phyloP scores from a whole-genome alignment of 371 early-diverging fungal genomes.

The Dichotomocladium elegans region DNA sequence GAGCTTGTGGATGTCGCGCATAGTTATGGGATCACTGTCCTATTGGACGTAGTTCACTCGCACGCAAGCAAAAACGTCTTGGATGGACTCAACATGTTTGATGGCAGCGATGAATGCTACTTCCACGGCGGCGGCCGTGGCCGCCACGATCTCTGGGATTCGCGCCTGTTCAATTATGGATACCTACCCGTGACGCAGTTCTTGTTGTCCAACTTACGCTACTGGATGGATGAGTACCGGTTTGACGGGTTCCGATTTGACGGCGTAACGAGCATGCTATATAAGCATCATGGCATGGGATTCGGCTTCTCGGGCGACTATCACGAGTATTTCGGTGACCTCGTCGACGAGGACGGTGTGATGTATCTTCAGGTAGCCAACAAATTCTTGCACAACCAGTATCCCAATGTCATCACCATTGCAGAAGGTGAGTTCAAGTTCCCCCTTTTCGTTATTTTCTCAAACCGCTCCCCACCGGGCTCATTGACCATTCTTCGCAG shows the following conservation, averaged over 20 bases:
- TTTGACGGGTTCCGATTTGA: conserved; percentile 99
- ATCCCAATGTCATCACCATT: conserved; percentile 80
- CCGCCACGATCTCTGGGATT: conserved; percentile 91
- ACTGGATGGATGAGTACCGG: conserved; percentile 84
- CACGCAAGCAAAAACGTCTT: conserved; percentile 92
- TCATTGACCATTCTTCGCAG: too few species aligned
- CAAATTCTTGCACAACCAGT: conserved; percentile 74
- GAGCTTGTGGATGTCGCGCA: conserved; percentile 93
- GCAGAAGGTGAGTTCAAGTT: conserved; percentile 70
- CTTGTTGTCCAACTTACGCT: conserved; percentile 90
- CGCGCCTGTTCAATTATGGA: conserved; percentile 91
- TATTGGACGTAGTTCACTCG: conserved; percentile 97
- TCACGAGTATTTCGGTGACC: conserved; percentile 87
- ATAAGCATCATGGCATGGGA: conserved; percentile 92
- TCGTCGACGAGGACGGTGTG: conserved; percentile 83
- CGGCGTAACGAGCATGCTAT: conserved; percentile 96
- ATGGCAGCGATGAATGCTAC: conserved; percentile 93
- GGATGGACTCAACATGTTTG: conserved; percentile 94
- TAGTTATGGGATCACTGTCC: conserved; percentile 79
- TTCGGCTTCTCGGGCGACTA: conserved; percentile 92
- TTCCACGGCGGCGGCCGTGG: conserved; percentile 91
- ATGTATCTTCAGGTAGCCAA: conserved; percentile 91
- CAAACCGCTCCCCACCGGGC: neutral
- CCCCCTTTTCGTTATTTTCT: neutral
- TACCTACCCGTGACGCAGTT: conserved; percentile 88